Evolutionary conservation across 352 stramenopile genomes (phyloP).

Genomic region (Aphanomyces stellatus): DNA sequence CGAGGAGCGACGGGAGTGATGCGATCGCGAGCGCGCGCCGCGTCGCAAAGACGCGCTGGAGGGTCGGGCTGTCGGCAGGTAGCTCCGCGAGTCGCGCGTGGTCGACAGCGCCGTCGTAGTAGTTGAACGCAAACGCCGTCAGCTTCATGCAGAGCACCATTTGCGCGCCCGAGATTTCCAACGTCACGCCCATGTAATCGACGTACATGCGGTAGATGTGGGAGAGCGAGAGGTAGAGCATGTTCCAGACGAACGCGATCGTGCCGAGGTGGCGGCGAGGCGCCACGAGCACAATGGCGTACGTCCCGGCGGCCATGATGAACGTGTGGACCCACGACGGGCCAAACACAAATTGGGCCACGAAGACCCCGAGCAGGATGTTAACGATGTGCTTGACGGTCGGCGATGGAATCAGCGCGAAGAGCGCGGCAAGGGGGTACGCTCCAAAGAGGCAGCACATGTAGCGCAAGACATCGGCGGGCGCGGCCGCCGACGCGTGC

Average conservation of each 20-base stretch:
- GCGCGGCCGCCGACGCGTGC: slow-evolving; percentile 30
- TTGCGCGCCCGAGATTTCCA: slow-evolving; percentile 83
- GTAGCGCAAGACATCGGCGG: slow-evolving; percentile 67
- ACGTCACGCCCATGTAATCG: slow-evolving; percentile 90
- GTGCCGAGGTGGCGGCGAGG: slow-evolving; percentile 46
- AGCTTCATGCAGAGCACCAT: slow-evolving; percentile 97
- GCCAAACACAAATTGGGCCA: slow-evolving; percentile 92
- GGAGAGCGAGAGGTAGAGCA: slow-evolving; percentile 86
- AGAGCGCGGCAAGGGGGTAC: slow-evolving; percentile 89
- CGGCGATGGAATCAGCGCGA: slow-evolving; percentile 73
- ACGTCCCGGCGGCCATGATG: slow-evolving; percentile 83
- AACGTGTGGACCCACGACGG: slow-evolving; percentile 92
- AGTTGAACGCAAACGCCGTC: slow-evolving; percentile 96
- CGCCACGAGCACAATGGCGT: slow-evolving; percentile 72
- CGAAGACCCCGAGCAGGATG: slow-evolving; percentile 85
- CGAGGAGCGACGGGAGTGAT: slow-evolving; percentile 82
- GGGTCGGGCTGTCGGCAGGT: slow-evolving; percentile 15
- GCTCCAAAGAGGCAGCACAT: slow-evolving; percentile 87
- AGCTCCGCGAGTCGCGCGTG: slow-evolving; percentile 25
- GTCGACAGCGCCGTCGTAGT: slow-evolving; percentile 88
- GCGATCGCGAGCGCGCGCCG: slow-evolving; percentile 61
- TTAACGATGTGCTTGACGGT: slow-evolving; percentile 88
- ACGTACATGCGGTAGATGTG: slow-evolving; percentile 95
- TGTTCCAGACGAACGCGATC: slow-evolving; percentile 91
- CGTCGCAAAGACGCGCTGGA: slow-evolving; percentile 7